phyloP scores from a whole-genome alignment of 108 stramenopile species.

The Bacterosira constricta region DNA sequence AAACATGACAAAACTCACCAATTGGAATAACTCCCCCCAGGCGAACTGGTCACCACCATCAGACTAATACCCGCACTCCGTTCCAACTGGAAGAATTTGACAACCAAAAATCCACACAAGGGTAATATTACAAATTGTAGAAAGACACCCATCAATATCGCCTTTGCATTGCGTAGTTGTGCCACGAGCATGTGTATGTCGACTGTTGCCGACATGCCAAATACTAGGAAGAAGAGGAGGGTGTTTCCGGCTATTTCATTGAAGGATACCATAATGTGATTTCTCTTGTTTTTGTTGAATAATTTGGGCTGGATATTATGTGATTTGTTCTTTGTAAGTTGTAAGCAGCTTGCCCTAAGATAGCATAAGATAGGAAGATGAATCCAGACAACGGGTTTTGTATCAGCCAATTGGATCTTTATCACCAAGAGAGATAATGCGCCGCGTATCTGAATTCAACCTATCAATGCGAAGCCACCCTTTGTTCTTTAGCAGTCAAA shows the following conservation, averaged over 20 bases:
- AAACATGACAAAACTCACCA: conserved; percentile 54
- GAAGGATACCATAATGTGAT: conserved; percentile 25
- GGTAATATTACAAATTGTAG: conserved; percentile 91
- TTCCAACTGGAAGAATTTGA: conserved; percentile 59
- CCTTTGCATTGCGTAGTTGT: conserved; percentile 66
- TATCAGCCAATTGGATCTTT: too few relatives aligned
- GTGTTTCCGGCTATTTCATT: conserved; percentile 56
- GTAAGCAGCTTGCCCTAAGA: too few relatives aligned
- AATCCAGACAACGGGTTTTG: too few relatives aligned
- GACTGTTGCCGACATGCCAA: conserved; percentile 88
- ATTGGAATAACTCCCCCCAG: conserved; percentile 87
- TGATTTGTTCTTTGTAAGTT: too few relatives aligned
- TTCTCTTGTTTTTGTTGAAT: neutral
- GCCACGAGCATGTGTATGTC: conserved; percentile 56
- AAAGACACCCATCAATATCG: conserved; percentile 67
- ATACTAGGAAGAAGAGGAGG: conserved; percentile 84
- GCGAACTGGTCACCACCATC: conserved; percentile 79
- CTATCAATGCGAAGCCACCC: too few relatives aligned
- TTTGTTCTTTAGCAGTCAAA: too few relatives aligned
- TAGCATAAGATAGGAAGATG: too few relatives aligned
- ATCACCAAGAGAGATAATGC: too few relatives aligned
- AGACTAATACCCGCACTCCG: conserved; percentile 74
- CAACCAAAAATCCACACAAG: conserved; percentile 73
- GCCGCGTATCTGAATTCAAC: neutral
- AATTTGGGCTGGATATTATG: too few relatives aligned